Evolutionary conservation across 805 yeast genomes (phyloP).

Genomic region (Teunomyces kruisii): DNA sequence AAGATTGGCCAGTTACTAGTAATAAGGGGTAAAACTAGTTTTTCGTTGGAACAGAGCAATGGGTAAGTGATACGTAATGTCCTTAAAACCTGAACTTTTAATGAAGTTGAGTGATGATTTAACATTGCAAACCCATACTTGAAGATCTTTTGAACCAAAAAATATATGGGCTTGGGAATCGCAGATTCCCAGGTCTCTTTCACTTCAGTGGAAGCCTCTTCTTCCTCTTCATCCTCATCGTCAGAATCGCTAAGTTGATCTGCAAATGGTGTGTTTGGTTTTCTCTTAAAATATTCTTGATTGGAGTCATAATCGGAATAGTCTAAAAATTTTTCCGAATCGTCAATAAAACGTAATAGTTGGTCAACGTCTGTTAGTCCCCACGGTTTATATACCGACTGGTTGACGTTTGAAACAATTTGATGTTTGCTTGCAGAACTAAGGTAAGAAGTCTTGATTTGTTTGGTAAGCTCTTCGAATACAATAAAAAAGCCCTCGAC

Average conservation of each 20-base stretch:
- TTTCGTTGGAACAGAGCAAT: slow-evolving; percentile 30
- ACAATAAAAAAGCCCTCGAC: slow-evolving; percentile 74
- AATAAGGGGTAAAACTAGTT: slow-evolving; percentile 30
- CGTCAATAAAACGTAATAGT: slow-evolving; percentile 44
- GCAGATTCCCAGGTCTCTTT: slow-evolving; percentile 60
- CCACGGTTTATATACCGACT: slow-evolving; percentile 52
- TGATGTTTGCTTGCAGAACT: slow-evolving; percentile 5
- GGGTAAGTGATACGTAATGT: slow-evolving; percentile 38
- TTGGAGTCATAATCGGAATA: slow-evolving; percentile 30
- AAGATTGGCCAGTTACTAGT: slow-evolving; percentile 35
- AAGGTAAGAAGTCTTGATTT: slow-evolving; percentile 42
- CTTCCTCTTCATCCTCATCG: slow-evolving; percentile 37
- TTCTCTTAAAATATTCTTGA: slow-evolving; percentile 38
- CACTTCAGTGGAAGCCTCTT: slow-evolving; percentile 12
- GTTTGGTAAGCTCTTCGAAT: slow-evolving; percentile 59
- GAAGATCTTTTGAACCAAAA: slow-evolving; percentile 57
- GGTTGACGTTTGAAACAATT: slow-evolving; percentile 9
- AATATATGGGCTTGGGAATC: slow-evolving; percentile 60
- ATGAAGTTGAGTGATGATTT: slow-evolving; percentile 60
- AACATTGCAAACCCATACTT: slow-evolving; percentile 68
- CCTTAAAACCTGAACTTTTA: slow-evolving; percentile 57
- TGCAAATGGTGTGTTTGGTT: slow-evolving; percentile 36
- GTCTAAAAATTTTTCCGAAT: slow-evolving; percentile 26
- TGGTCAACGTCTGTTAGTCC: slow-evolving; percentile 50
- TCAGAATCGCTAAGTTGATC: slow-evolving; percentile 25